phyloP scores from a whole-genome alignment of 176 grass and related monocot genomes.

The Phoenix roebelenii region DNA sequence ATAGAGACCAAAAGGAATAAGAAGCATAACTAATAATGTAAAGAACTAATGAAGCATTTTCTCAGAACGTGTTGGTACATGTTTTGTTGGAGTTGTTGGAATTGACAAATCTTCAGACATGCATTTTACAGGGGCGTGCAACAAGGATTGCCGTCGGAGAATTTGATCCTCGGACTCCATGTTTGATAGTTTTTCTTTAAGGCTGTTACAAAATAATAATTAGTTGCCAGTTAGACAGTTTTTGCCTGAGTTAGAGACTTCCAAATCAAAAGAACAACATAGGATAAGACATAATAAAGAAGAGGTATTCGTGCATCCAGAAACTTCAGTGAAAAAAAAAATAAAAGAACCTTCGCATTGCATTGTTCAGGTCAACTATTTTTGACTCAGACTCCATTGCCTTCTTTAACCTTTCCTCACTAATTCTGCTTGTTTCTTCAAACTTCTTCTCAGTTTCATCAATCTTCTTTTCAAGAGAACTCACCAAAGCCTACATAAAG shows the following conservation, averaged over 20 bases:
- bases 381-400: slow-evolving; percentile 67
- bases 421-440: slow-evolving; percentile 84
- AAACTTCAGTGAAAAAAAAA: neutral
- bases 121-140: slow-evolving; percentile 66
- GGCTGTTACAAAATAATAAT: slow-evolving; percentile 30
- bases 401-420: slow-evolving; percentile 81
- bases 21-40: slow-evolving; percentile 2
- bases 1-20: slow-evolving; percentile 6
- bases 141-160: slow-evolving; percentile 51
- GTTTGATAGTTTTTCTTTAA: slow-evolving; percentile 79
- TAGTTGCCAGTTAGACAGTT: too few species aligned
- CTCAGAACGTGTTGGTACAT: slow-evolving; percentile 24
- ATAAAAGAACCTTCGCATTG: slow-evolving; percentile 67
- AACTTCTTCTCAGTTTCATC: slow-evolving; percentile 88
- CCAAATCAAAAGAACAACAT: too few species aligned
- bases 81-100: slow-evolving; percentile 56
- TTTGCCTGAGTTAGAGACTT: too few species aligned
- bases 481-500: slow-evolving; percentile 54
- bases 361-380: slow-evolving; percentile 69
- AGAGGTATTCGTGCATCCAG: too few species aligned
- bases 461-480: slow-evolving; percentile 89
- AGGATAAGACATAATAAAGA: too few species aligned
- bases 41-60: neutral
- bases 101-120: slow-evolving; percentile 97
- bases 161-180: slow-evolving; percentile 91